A percentile compares a stretch with the other conserved stretches of the same genome.
Evolutionary conservation across 2,329 filamentous ascomycete species (phyloP).

Genomic region (Achaetomium macrosporum): DNA sequence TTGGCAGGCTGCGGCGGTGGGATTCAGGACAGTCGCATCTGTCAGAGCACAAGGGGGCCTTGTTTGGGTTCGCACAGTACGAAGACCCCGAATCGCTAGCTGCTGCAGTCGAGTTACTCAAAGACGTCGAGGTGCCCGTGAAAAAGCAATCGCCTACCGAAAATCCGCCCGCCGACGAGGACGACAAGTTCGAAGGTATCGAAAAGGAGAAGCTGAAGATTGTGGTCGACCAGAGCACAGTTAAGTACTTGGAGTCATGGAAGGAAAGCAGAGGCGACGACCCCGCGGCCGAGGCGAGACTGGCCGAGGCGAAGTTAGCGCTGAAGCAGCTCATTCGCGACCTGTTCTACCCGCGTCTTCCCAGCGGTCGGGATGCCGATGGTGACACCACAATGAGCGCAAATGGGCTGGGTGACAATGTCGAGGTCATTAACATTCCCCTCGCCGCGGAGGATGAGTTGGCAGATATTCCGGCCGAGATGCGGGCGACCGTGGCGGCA

Average conservation of each 20-base stretch:
- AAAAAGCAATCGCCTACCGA: slow-evolving; percentile 58
- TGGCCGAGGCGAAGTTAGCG: slow-evolving; percentile 63
- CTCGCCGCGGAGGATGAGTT: slow-evolving; percentile 86
- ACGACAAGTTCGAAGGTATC: slow-evolving; percentile 46
- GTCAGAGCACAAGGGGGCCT: slow-evolving; percentile 69
- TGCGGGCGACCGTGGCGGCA: slow-evolving; percentile 88
- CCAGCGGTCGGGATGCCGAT: slow-evolving; percentile 51
- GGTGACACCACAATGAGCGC: slow-evolving; percentile 64
- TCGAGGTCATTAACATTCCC: slow-evolving; percentile 86
- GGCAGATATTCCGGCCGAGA: slow-evolving; percentile 89
- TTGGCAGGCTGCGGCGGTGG: slow-evolving; percentile 78
- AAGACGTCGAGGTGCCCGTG: slow-evolving; percentile 73
- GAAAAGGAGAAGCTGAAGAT: slow-evolving; percentile 68
- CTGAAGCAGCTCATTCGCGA: slow-evolving; percentile 64
- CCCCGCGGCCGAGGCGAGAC: slow-evolving; percentile 56
- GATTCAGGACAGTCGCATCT: slow-evolving; percentile 60
- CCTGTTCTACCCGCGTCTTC: slow-evolving; percentile 61
- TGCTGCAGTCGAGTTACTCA: slow-evolving; percentile 77
- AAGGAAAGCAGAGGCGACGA: slow-evolving; percentile 61
- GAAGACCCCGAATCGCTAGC: slow-evolving; percentile 85
- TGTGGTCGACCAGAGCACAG: slow-evolving; percentile 73
- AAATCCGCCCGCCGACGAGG: slow-evolving; percentile 31
- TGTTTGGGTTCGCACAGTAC: slow-evolving; percentile 93
- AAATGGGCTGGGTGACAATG: slow-evolving; percentile 50
- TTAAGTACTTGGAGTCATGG: slow-evolving; percentile 81